A percentile compares a stretch with the other conserved stretches of the same genome.
phyloP scores from a whole-genome alignment of 2,329 filamentous ascomycete species.

The Rhytidhysteron rufulum region DNA sequence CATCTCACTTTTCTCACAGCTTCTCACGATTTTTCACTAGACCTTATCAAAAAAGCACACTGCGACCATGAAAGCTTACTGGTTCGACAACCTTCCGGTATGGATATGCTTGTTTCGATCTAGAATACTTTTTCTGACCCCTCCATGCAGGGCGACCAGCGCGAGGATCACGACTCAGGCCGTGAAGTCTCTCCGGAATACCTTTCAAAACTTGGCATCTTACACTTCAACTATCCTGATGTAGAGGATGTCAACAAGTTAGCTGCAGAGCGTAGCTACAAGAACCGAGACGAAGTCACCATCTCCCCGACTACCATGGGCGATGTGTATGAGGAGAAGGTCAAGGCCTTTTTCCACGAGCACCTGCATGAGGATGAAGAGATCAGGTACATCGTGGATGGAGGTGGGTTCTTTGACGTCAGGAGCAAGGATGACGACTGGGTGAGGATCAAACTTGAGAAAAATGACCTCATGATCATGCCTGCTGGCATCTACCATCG shows the following conservation, averaged over 20 bases:
- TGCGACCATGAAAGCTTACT: conserved; percentile 63
- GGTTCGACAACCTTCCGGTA: conserved; percentile 65
- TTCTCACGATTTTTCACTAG: too few species aligned
- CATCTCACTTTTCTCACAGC: too few species aligned
- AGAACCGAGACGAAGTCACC: conserved; percentile 89
- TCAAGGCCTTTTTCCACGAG: conserved; percentile 90
- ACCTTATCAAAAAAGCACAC: too few species aligned
- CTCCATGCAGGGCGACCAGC: conserved; percentile 76
- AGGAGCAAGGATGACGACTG: conserved; percentile 77
- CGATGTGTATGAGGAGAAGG: conserved; percentile 84
- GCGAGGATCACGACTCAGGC: conserved; percentile 83
- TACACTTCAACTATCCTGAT: conserved; percentile 67
- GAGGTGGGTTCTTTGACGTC: conserved; percentile 91
- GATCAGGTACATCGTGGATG: conserved; percentile 89
- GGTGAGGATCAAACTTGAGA: conserved; percentile 81
- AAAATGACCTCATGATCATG: conserved; percentile 86
- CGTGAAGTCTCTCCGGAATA: conserved; percentile 61
- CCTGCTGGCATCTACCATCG: conserved; percentile 95
- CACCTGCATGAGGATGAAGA: conserved; percentile 98
- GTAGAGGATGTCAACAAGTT: conserved; percentile 68
- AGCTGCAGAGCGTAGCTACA: conserved; percentile 74
- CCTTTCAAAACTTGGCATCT: conserved; percentile 71
- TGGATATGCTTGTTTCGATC: conserved; percentile 10
- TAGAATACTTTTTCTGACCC: conserved; percentile 11
- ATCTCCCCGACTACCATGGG: conserved; percentile 86